Base-by-base conservation (phyloP, 441 rosid genomes). In the Pelargonium fulgidum region DNA sequence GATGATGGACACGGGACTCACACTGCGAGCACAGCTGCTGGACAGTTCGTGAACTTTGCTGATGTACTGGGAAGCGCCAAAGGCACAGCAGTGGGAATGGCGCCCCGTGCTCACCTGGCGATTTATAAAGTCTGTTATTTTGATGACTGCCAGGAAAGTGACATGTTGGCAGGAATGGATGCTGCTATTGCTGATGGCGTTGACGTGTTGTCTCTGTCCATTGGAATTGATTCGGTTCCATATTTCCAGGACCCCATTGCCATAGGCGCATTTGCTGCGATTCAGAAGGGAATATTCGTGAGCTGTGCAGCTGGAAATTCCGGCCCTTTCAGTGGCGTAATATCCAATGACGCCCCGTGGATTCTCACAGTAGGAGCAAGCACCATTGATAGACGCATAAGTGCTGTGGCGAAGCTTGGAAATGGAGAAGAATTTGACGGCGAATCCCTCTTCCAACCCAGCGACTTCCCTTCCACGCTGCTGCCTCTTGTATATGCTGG, bases 11-110 rank as follows among this genome's bases (percentile, higher is more conserved):
- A 93, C 10, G 94, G 94, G 13, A 87, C 85, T 14, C 97, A 89
- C 81, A 90, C 92, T 17, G 77, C 93, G 1, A 86, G 93, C 79
- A 90, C 96, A 0, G 93, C 95, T 0, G 96, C 80, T 0, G 96
- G 84, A 3, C 79, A 71, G 65, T 87, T 76, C 33, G 90, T 93
- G 16, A 22, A 74, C 4, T 77, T 71, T 9, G 96, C 93, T n/a
- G 80, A 71, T 71, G 89, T 77, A 22, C 80, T 83, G 13, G 93
- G 95, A 5, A 64, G 79, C 7, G 92, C 92, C 16, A 85, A 81
- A 59, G 97, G 96, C n/a, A 87, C 91, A 11, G 95, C 98, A 1
- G 84, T 68, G 3, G 98, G 97, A 0, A 85, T 89, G 47, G 91
- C 97, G 7, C 97, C 96, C n/a, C 72, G 64, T 67, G 96, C 94